Percentiles rank a stretch among this genome's conserved stretches.
These are phyloP conservation scores for Tephrocybe sp. DNA, from an alignment of 768 basidiomycete species.

Conservation along the genomic window DNA sequence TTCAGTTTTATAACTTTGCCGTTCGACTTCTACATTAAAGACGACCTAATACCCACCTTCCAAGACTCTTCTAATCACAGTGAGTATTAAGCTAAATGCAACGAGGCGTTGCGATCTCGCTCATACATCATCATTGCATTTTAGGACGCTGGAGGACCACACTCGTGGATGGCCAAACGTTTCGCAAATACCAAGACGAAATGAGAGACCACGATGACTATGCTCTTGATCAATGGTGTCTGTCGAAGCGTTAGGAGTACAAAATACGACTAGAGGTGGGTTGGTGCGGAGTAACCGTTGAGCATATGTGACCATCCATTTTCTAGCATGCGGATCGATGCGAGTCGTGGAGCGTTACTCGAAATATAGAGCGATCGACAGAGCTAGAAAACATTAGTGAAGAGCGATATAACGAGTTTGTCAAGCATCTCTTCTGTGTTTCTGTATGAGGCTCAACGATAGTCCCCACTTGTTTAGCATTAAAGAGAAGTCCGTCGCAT, in stretches of 20 bases:
- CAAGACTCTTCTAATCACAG: neutral
- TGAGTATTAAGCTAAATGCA: neutral
- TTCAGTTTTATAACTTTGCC: neutral
- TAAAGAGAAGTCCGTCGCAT: neutral
- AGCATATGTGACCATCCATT: neutral
- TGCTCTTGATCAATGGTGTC: conserved; percentile 7
- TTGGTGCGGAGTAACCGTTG: neutral
- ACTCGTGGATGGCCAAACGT: neutral
- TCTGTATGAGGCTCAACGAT: neutral
- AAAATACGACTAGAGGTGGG: conserved; percentile 5
- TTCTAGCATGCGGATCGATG: conserved; percentile 15
- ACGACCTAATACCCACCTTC: neutral
- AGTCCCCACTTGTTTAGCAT: neutral
- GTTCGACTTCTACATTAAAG: neutral
- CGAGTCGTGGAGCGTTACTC: conserved; percentile 10
- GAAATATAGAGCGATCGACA: conserved; percentile 7
- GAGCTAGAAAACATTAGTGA: conserved; percentile 13
- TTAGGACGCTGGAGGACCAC: too few species aligned
- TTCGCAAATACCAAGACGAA: neutral
- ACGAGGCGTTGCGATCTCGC: too few species aligned
- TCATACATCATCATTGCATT: too few species aligned
- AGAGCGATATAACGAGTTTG: conserved; percentile 14
- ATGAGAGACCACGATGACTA: neutral
- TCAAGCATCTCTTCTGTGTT: neutral
- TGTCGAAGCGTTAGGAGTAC: conserved; percentile 3